Base-by-base conservation (phyloP, 2,329 filamentous ascomycete genomes). In the Aspergillus brunneoviolaceus region DNA sequence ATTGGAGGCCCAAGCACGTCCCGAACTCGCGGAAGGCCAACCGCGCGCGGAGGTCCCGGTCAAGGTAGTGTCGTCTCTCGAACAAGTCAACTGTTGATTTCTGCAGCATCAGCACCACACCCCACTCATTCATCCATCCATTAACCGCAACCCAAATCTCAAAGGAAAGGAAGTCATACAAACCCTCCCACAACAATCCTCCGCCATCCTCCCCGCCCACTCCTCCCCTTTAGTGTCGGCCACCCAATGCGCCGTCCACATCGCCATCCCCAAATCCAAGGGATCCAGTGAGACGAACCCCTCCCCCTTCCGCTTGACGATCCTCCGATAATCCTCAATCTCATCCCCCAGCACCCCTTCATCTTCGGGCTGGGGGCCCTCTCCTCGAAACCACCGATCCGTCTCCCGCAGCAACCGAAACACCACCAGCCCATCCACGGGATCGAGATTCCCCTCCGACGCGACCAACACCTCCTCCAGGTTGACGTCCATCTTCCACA, bases 251-350 rank as follows among this genome's bases (percentile, higher is more conserved):
- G 77, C 76, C 49, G 81, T 81, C 84, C 84, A 87, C 27, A 87
- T 67, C 1, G 82, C 81, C 84, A 87, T 86, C 0, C 84, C 85
- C 49, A 87, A 67, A 65, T 87, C 84, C n/a, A 86, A 69, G 19
- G 80, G 72, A 69, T 86, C 84, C 4, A 67, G 70, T 29, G 81
- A 83, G 3, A 80, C 74, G 48, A 75, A 77, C 53, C 81, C 69
- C 19, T 76, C 69, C 1, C 79, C 79, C 54, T 80, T 79, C 0
- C 75, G 69, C 25, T 70, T 68, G 76, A 85, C 81, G 3, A 85
- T 76, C 11, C 72, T 73, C 52, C 75, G 71, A 63, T 86, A 86
- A 52, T 85, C 81, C 0, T 66, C 72, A n/a, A 85, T 84, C 65
- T 86, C 84, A 9, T 77, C 70, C 2, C 72, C 64, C 39, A 86